Evolutionary conservation across 306 rosid genomes (phyloP).

Genomic region (Casuarina cunninghamiana): DNA sequence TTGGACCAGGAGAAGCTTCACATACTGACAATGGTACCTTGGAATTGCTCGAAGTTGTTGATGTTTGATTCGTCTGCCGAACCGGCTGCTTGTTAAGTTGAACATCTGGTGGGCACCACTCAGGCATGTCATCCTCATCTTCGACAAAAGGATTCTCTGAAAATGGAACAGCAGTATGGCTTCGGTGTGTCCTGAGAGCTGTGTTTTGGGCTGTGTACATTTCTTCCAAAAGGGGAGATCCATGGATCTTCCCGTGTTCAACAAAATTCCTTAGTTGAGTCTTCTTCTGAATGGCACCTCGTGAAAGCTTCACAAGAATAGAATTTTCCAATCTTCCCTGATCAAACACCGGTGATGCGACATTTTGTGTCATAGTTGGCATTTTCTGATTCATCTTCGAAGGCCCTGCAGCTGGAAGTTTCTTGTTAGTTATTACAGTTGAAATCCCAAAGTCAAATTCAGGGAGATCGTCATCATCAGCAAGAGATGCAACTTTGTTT

Average conservation of each 20-base stretch:
- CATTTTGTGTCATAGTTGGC: neutral
- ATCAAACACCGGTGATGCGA: neutral
- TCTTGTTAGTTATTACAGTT: neutral
- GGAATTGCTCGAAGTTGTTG: neutral
- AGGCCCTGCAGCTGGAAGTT: neutral
- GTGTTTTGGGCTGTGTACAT: neutral
- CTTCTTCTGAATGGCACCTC: conserved; percentile 6
- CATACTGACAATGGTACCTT: neutral
- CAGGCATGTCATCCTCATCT: conserved; percentile 28
- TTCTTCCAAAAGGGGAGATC: conserved; percentile 6
- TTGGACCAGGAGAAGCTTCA: neutral
- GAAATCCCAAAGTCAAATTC: conserved; percentile 29
- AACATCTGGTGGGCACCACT: conserved; percentile 25
- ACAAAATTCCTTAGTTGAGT: conserved; percentile 11
- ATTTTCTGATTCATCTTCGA: neutral
- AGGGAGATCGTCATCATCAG: conserved; percentile 26
- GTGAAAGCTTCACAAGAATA: neutral
- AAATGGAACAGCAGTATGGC: neutral
- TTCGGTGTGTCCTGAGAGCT: neutral
- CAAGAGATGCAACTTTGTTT: conserved; percentile 6
- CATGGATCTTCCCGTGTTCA: neutral
- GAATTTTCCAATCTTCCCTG: conserved; percentile 18
- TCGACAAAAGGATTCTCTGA: conserved; percentile 9
- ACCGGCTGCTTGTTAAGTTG: conserved; percentile 1
- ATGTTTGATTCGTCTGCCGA: neutral